Base-by-base conservation (phyloP, 345 rosid genomes). In the Capsella bursapastoris region DNA sequence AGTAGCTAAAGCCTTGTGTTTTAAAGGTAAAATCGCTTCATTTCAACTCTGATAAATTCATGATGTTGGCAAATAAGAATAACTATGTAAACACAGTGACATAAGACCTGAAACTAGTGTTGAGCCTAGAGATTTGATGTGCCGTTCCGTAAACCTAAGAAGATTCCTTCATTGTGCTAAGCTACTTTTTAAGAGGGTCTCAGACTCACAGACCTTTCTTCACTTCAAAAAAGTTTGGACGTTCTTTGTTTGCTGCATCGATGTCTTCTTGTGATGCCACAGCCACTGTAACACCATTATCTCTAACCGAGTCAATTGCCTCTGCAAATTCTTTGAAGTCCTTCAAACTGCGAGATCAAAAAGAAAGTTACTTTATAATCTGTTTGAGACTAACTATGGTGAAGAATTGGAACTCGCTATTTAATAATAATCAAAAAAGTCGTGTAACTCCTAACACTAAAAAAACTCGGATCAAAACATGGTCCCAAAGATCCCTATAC, bases 241-340 rank as follows among this genome's bases (percentile, higher is more conserved):
- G 81, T 67, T 85, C 96, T 51, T 76, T 83, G 86, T 90, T 81
- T 5, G 97, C 96, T 28, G 84, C 84, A 15, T 86, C 92, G 29
- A 90, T 82, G 60, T 92, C 96, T n/a, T 89, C 91, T 7, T 81
- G 87, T 29, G 97, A 93, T 58, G 96, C 94, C 67, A 93, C 94
- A 0, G 84, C 96, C 4, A 92, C 97, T 11, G 75, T 73, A 9
- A 95, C 87, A 32, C 99, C 97, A 57, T 83, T 84, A 64, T 84
- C 84, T 63, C 76, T 87, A 34, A 90, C 81, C 0, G 90, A 79
- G 11, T 95, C 97, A 14, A 95, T 72, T 55, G 79, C 93, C 52
- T 84, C 89, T 0, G 88, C 92, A 11, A 95, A 95, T 64, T 87
- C 86, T 84, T 79, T 92, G 82, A 93, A 93, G 85, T 93, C 93